Evolutionary conservation across 352 stramenopile genomes (phyloP).

Genomic region (Globisporangium alternatum): DNA sequence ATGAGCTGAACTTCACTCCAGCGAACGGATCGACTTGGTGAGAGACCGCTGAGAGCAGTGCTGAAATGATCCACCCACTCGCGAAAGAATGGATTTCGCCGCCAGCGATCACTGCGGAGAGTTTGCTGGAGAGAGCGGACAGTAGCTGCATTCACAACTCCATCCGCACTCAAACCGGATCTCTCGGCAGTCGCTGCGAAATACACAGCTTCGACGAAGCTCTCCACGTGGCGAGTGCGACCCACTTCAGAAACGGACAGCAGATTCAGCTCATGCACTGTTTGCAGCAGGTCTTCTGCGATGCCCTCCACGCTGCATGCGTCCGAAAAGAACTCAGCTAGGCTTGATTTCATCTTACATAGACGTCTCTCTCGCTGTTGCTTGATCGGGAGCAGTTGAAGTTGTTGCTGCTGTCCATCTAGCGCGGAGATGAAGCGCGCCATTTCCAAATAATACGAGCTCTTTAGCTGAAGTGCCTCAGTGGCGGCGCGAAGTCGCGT

Average conservation of each 20-base stretch:
- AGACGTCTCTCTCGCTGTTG: not conserved
- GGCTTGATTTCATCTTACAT: not conserved
- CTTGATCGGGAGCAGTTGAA: not conserved
- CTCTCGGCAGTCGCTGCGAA: not conserved
- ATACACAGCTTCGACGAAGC: not conserved
- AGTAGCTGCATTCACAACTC: too few relatives aligned
- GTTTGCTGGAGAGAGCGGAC: not conserved
- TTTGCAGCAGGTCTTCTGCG: constrained; percentile 4
- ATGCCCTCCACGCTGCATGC: not conserved
- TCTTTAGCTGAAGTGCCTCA: not conserved
- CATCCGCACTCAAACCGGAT: not conserved
- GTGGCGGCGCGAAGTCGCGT: not conserved
- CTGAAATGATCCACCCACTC: not conserved
- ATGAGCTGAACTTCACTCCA: constrained; percentile 8
- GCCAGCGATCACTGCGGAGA: not conserved
- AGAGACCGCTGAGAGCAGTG: not conserved
- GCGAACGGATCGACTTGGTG: not conserved
- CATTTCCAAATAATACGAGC: constrained; percentile 2
- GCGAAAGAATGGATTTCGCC: constrained; percentile 5
- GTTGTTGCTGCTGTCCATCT: not conserved
- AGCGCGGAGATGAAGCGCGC: not conserved
- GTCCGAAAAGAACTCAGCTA: constrained; percentile 1
- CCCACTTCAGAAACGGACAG: not conserved
- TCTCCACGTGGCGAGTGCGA: not conserved
- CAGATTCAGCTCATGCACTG: not conserved